Evolutionary conservation across 2,329 filamentous ascomycete genomes (phyloP).

Genomic region (Diaporthe citriasiana): DNA sequence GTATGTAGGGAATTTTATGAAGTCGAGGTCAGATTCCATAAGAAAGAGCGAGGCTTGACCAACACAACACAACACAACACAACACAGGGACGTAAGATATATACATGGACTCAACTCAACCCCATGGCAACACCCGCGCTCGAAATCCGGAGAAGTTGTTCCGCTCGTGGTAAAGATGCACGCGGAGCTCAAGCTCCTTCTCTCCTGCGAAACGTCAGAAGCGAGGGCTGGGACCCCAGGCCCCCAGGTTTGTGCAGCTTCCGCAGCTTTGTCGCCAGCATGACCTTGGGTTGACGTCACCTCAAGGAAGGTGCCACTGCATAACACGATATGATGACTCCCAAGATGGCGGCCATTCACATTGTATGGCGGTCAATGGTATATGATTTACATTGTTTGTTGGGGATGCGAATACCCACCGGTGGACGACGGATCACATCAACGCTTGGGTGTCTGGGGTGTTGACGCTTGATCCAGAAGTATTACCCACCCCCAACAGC

Average conservation of each 20-base stretch:
- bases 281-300: slow-evolving; percentile 37
- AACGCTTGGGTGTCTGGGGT: too few relatives aligned
- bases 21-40: neutral
- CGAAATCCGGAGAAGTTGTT: neutral
- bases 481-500: neutral
- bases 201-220: slow-evolving; percentile 22
- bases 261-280: slow-evolving; percentile 13
- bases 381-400: neutral
- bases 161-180: slow-evolving; percentile 1
- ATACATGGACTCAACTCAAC: neutral
- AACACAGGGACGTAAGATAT: neutral
- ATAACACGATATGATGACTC: neutral
- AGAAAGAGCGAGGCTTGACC: neutral
- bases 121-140: neutral
- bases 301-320: slow-evolving; percentile 12
- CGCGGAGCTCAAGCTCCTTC: neutral
- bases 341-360: neutral
- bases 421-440: neutral
- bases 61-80: too few relatives aligned
- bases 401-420: neutral
- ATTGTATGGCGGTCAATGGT: neutral
- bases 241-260: slow-evolving; percentile 8
- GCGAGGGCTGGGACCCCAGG: neutral
- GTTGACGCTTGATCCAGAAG: neutral
- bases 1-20: neutral